Evolutionary conservation across 192 early-diverging fungal species (phyloP).

Genomic region (Mortierella alpina): DNA sequence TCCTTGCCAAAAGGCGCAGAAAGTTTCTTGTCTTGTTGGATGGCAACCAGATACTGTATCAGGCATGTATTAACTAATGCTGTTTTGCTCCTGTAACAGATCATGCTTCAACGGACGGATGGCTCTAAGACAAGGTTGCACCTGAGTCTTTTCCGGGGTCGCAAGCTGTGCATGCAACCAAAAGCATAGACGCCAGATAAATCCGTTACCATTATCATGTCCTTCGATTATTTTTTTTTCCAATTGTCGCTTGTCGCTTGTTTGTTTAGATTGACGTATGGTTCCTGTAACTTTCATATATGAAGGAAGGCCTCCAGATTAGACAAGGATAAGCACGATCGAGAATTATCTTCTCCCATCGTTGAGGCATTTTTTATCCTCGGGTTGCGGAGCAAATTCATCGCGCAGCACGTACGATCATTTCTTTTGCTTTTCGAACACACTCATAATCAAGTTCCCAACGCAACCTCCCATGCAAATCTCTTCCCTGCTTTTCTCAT

Average conservation of each 20-base stretch:
- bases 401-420: too few species aligned
- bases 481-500: too few species aligned
- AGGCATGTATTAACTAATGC: neutral
- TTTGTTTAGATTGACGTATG: neutral
- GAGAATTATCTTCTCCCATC: too few species aligned
- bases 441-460: too few species aligned
- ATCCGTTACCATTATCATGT: neutral
- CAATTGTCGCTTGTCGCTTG: neutral
- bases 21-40: neutral
- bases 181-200: slow-evolving; percentile 2
- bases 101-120: slow-evolving; percentile 45
- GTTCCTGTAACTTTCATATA: too few species aligned
- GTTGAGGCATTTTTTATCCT: too few species aligned
- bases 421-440: too few species aligned
- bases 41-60: neutral
- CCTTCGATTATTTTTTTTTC: neutral
- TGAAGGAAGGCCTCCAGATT: too few species aligned
- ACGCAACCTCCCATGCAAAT: too few species aligned
- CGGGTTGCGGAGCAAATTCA: too few species aligned
- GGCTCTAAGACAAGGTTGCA: slow-evolving; percentile 46
- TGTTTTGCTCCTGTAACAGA: slow-evolving; percentile 7
- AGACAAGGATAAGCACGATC: too few species aligned
- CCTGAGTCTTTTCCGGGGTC: slow-evolving; percentile 30
- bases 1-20: too few species aligned
- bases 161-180: slow-evolving; percentile 50